phyloP scores from a whole-genome alignment of 495 filamentous ascomycete genomes.

The Neohortaea acidophila region DNA sequence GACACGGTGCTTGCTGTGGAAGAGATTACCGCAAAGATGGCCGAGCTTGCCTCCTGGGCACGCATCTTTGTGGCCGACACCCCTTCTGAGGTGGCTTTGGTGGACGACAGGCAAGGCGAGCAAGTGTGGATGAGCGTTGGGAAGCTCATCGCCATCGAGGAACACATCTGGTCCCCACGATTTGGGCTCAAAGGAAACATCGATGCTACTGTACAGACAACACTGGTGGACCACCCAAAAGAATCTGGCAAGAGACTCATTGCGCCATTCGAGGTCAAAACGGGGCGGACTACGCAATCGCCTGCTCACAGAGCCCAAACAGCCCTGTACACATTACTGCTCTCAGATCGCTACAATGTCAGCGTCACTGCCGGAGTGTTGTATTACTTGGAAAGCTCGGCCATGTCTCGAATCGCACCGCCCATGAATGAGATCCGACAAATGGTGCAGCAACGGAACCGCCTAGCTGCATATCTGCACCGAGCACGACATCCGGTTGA shows the following conservation, averaged over 20 bases:
- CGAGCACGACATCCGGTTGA: constrained; percentile 25
- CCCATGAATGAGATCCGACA: constrained; percentile 75
- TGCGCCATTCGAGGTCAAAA: constrained; percentile 90
- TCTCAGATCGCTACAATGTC: constrained; percentile 90
- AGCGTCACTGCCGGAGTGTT: constrained; percentile 77
- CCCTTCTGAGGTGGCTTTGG: constrained; percentile 52
- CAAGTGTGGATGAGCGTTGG: constrained; percentile 68
- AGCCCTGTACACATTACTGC: constrained; percentile 76
- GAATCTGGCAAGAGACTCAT: constrained; percentile 46
- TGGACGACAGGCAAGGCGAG: constrained; percentile 59
- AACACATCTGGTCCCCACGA: constrained; percentile 94
- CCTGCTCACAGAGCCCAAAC: constrained; percentile 80
- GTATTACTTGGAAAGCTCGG: constrained; percentile 84
- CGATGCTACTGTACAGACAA: constrained; percentile 92
- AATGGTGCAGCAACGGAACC: constrained; percentile 94
- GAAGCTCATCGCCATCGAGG: constrained; percentile 90
- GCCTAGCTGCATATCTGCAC: constrained; percentile 58
- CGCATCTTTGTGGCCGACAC: constrained; percentile 55
- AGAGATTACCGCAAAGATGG: constrained; percentile 64
- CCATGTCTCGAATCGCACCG: constrained; percentile 68
- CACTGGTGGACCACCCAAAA: constrained; percentile 48
- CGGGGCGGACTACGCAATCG: constrained; percentile 62
- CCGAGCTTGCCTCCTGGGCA: constrained; percentile 69
- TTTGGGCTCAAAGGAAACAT: constrained; percentile 96
- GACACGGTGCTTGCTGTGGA: constrained; percentile 52